Base-by-base conservation (phyloP, 345 rosid species). In the Murraya paniculata region DNA sequence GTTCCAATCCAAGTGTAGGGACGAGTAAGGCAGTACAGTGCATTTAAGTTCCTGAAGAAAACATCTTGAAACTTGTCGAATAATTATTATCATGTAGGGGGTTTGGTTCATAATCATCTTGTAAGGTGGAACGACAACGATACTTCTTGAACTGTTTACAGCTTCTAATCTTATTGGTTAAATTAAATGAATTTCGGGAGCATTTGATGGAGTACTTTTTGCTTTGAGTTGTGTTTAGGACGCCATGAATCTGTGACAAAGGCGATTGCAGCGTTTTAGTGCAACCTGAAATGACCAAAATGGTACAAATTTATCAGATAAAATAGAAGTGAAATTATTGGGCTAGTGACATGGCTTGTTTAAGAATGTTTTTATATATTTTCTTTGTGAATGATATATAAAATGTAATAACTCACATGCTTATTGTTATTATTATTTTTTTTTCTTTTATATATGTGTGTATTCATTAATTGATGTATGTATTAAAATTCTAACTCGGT, bases 1-100 rank as follows among this genome's bases (percentile, higher is more conserved):
- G 85, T 85, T 80, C 85, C 85, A 68, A 77, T 70, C 16, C 82
- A 68, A 3, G 88, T 82, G 25, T 80, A 82, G 31, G 88, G 88
- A 59, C 88, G 85, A 22, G 82, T 77, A 68, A 85, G 82, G 9
- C 53, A 41, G 76, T 56, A 80, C 14, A 85, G 35, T 3, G 80
- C 75, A 56, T 75, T 11, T 2, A 82, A 14, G 2, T 77, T 53
- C 36, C 25, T 3, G 6, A 36, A 76, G 9, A 18, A 76, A 30
- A 62, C 10, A 5, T 55, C 70, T 60, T 13, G 71, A 75, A n/a
- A 75, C 48, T 64, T 4, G 39, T 50, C 9, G 27, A 30, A 18
- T 76, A 0, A 13, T 33, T 36, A 16, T 65, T 25, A 24, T 30
- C 55, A 28, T 18, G 62, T 0, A 4, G 19, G 18, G 61, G 4